Evolutionary conservation across 2,329 filamentous ascomycete genomes (phyloP), one percentile per base, ranked within the genome.

Genomic region (Alternaria sp.): DNA sequence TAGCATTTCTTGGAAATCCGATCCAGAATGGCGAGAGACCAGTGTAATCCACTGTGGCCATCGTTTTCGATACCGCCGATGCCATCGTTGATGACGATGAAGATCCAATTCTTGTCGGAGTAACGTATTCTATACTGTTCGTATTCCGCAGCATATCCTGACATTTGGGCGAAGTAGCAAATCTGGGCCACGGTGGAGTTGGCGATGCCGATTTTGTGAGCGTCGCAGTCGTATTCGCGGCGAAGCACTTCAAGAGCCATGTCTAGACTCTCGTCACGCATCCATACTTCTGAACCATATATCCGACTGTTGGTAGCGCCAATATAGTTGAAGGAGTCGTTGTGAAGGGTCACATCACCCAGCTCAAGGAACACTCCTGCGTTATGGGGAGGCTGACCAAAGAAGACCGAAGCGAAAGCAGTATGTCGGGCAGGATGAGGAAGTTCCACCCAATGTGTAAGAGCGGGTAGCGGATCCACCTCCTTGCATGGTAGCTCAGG

Each of bases 11-110:
- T 50, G 12, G 57, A 43, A 1, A 57, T 17, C 6, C 63, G 58
- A 47, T 76, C 62, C 17, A 75, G 17, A 10, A 50, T 59, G 3
- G 73, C 32, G 12, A 77, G 61, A 0, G 69, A 66, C 73, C 73
- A 77, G 49, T 77, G 74, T 4, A 30, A 23, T 3, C 72, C 72
- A 10, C 40, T 46, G 5, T 19, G 13, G 6, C 66, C 67, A 11
- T 46, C 36, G 10, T 40, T 61, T 3, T 40, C 52, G 7, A 53
- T 15, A 1, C 30, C 56, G 9, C 44, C 58, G 19, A 69, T 63
- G 6, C 62, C 74, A 58, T 76, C 66, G 58, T 75, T 76, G 52
- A 73, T 49, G 9, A 70, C 62, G 12, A 77, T 28, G 46, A 77
- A 70, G 13, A 77, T 76, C 66, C 66, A 76, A 6, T 55, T 53